A percentile compares a stretch with the other conserved stretches of the same genome.
Conservation (phyloP, 202 grass and related monocot genomes). For the Zizania palustris region DNA sequence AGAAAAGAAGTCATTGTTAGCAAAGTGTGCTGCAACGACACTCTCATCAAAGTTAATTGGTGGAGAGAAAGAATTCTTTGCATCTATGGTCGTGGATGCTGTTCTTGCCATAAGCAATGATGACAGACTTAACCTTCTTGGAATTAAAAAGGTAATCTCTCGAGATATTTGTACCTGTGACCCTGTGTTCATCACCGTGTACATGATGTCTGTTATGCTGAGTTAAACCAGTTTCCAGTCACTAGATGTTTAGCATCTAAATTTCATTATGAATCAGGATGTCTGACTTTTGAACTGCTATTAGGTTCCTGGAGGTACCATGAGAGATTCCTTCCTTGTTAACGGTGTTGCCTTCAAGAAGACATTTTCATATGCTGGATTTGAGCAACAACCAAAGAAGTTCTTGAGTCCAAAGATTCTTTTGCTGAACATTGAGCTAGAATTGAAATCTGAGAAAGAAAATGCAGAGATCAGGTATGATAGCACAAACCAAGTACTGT, state of each 20-base stretch:
- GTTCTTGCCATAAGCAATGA: slow-evolving; percentile 67
- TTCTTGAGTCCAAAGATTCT: slow-evolving; percentile 81
- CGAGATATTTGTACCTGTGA: neutral
- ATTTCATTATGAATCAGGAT: neutral
- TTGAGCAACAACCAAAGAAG: slow-evolving; percentile 96
- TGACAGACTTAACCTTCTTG: slow-evolving; percentile 92
- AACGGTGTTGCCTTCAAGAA: slow-evolving; percentile 97
- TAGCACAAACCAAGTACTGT: neutral
- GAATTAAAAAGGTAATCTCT: slow-evolving; percentile 76
- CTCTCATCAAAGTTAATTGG: slow-evolving; percentile 79
- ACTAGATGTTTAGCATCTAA: neutral
- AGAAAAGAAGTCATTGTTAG: slow-evolving; percentile 85
- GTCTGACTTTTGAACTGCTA: neutral
- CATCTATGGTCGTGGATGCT: slow-evolving; percentile 67
- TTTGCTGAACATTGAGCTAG: slow-evolving; percentile 63
- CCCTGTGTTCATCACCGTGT: neutral
- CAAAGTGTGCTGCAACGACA: slow-evolving; percentile 84
- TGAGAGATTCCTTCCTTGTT: slow-evolving; percentile 86
- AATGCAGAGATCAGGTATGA: slow-evolving; percentile 93
- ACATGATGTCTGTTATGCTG: neutral
- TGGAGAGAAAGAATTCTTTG: slow-evolving; percentile 93
- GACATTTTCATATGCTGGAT: slow-evolving; percentile 90
- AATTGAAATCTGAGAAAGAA: slow-evolving; percentile 99
- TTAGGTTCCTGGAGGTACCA: slow-evolving; percentile 92
- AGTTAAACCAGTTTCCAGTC: neutral